These are phyloP conservation scores for Dipteronia sinensis DNA, from an alignment of 345 rosid genomes.

Conservation along the genomic window DNA sequence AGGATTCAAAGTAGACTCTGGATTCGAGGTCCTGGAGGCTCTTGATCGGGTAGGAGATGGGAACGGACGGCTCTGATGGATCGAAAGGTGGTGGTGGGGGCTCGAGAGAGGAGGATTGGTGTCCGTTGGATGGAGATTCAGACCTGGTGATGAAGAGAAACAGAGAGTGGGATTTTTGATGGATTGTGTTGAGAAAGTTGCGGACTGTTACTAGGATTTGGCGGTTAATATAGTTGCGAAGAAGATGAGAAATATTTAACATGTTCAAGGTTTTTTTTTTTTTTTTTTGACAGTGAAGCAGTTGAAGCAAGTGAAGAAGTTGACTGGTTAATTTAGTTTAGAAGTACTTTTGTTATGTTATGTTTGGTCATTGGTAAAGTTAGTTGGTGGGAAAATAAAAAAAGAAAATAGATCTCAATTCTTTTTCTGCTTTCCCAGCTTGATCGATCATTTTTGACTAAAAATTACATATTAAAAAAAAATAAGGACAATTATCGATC, in stretches of 20 bases:
- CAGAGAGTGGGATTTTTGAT: slow-evolving; percentile 20
- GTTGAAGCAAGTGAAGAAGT: not conserved
- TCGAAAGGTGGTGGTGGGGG: slow-evolving; percentile 37
- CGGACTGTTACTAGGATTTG: not conserved
- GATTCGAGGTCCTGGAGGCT: slow-evolving; percentile 61
- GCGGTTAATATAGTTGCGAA: slow-evolving; percentile 4
- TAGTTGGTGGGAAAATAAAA: no score
- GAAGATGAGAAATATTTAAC: not conserved
- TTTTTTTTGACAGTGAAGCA: not conserved
- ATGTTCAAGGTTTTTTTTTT: not conserved
- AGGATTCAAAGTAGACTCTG: slow-evolving; percentile 66
- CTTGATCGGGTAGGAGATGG: slow-evolving; percentile 75
- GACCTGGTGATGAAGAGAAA: slow-evolving; percentile 32
- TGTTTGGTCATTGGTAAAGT: not conserved
- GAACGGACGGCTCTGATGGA: slow-evolving; percentile 53
- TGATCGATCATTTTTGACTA: no score
- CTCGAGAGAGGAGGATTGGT: not conserved
- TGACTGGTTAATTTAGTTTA: not conserved
- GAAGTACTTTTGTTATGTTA: not conserved
- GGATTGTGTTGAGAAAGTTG: slow-evolving; percentile 24
- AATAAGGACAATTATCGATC: no score
- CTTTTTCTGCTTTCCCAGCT: no score
- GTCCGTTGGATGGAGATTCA: slow-evolving; percentile 26
- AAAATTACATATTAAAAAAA: no score
- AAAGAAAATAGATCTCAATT: no score